These are phyloP conservation scores for Mesembryanthemum crystallinum DNA, from an alignment of 148 eudicot genomes.

Conservation along the genomic window DNA sequence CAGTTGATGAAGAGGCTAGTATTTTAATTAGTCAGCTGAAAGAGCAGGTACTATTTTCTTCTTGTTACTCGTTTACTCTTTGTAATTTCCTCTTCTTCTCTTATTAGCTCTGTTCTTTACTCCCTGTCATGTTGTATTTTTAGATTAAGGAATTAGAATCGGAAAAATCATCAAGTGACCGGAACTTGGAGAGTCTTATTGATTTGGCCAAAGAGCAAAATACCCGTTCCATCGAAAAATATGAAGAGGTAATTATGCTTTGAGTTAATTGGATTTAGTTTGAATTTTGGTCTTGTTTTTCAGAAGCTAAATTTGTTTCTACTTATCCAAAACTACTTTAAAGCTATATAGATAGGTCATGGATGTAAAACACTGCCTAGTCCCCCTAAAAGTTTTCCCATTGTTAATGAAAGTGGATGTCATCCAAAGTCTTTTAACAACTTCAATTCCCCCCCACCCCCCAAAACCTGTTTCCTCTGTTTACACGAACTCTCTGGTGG, in stretches of 20 bases:
- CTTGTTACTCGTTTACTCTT: conserved; percentile 1
- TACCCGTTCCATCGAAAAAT: conserved; percentile 43
- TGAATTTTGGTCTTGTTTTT: neutral
- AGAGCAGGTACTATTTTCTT: conserved; percentile 57
- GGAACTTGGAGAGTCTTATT: conserved; percentile 48
- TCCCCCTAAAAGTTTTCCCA: neutral
- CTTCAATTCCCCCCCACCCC: neutral
- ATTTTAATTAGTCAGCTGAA: conserved; percentile 63
- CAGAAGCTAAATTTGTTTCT: neutral
- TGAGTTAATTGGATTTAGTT: neutral
- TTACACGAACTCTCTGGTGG: neutral
- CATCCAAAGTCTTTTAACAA: neutral
- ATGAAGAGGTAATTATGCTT: conserved; percentile 58
- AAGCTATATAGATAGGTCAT: neutral
- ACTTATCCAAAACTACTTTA: neutral
- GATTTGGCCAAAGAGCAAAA: conserved; percentile 59
- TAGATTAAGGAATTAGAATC: conserved; percentile 64
- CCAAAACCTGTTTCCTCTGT: neutral
- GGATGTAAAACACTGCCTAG: neutral
- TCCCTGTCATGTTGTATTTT: conserved; percentile 17
- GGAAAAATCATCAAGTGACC: conserved; percentile 67
- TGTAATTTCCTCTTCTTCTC: neutral
- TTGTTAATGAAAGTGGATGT: neutral
- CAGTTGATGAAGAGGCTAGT: conserved; percentile 56
- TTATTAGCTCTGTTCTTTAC: neutral